Percentiles rank a stretch among this genome's conserved stretches.
Evolutionary conservation across 169 alveolate species (phyloP).

Genomic region (Plasmodium vinckei): DNA sequence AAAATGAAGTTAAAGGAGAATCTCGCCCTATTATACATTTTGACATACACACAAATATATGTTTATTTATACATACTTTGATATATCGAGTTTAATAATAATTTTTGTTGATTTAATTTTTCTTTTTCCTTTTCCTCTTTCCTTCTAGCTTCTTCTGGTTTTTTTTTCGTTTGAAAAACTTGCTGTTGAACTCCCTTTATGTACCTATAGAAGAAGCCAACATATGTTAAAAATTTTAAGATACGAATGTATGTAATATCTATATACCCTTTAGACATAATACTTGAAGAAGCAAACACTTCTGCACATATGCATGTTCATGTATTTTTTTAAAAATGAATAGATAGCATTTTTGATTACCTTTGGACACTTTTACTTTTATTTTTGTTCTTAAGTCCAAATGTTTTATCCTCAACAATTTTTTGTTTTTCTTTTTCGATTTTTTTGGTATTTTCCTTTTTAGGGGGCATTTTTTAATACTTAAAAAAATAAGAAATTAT

Average conservation of each 20-base stretch:
- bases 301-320: background rate
- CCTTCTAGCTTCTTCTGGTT: constrained; percentile 82
- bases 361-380: constrained; percentile 97
- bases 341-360: constrained; percentile 80
- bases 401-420: constrained; percentile 98
- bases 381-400: constrained; percentile 98
- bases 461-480: constrained; percentile 84
- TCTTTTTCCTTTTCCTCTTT: constrained; percentile 95
- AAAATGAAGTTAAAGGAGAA: background rate
- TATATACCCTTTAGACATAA: background rate
- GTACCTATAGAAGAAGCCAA: constrained; percentile 55
- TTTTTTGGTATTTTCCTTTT: constrained; percentile 91
- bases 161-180: constrained; percentile 83
- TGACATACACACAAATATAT: constrained; percentile 67
- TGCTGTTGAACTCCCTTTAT: constrained; percentile 89
- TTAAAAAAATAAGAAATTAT: background rate
- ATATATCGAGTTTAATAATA: constrained; percentile 94
- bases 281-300: background rate
- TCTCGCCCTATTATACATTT: too few relatives aligned
- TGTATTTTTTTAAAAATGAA: background rate
- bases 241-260: background rate
- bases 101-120: constrained; percentile 93
- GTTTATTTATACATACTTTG: constrained; percentile 87
- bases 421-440: constrained; percentile 96
- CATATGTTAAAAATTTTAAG: background rate